phyloP scores from a whole-genome alignment of 164 flowering plant species.

The Liriodendron chinense region DNA sequence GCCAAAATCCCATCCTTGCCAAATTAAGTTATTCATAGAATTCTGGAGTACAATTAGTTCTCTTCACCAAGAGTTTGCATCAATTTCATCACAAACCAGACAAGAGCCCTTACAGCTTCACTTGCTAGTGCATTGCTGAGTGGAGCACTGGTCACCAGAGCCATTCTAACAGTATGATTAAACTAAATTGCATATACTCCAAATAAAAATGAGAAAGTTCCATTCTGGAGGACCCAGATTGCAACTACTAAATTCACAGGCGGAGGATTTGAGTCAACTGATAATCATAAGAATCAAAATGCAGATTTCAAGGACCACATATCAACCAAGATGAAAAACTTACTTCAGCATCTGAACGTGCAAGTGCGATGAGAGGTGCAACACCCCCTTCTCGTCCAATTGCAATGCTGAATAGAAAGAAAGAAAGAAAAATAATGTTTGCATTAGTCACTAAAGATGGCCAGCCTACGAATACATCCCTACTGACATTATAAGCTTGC shows the following conservation, averaged over 20 bases:
- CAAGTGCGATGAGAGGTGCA: conserved; percentile 85
- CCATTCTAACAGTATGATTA: too few species aligned
- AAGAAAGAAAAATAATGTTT: conserved; percentile 3
- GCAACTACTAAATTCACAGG: background rate
- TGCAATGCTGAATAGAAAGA: conserved; percentile 60
- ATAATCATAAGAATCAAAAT: conserved; percentile 1
- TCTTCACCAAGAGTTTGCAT: too few species aligned
- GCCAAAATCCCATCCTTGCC: too few species aligned
- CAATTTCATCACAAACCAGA: too few species aligned
- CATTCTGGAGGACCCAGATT: background rate
- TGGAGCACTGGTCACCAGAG: too few species aligned
- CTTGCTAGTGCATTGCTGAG: too few species aligned
- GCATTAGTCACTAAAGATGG: background rate
- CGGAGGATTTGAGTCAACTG: background rate
- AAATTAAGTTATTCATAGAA: too few species aligned
- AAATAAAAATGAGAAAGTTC: background rate
- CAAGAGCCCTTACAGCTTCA: too few species aligned
- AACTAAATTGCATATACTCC: background rate
- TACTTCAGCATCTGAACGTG: conserved; percentile 89
- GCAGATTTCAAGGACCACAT: background rate
- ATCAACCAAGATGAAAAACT: conserved; percentile 14
- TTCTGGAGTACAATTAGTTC: too few species aligned
- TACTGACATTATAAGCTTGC: background rate
- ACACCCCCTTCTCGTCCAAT: conserved; percentile 98
- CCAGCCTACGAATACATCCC: background rate